A percentile compares a stretch with the other conserved stretches of the same genome.
Conservation (phyloP, 192 early-diverging fungal species). For the Podila horticola region DNA sequence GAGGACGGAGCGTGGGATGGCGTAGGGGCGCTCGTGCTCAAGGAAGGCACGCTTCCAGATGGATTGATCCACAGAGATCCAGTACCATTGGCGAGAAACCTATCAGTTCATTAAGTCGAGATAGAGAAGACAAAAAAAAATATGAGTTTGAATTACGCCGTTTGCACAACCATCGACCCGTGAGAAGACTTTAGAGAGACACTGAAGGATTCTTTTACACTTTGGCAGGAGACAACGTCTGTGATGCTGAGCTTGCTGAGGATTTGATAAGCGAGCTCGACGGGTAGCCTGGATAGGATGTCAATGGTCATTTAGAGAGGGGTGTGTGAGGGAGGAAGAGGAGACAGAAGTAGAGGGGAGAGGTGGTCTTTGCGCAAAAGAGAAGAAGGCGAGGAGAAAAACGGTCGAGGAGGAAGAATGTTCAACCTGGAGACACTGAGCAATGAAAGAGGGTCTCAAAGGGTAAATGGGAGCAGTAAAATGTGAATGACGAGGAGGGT, state of each 20-base stretch:
- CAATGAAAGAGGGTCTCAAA: background rate
- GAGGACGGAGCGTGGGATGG: constrained; percentile 8
- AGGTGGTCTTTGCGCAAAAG: background rate
- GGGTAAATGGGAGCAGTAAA: background rate
- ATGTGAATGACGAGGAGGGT: background rate
- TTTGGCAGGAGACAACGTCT: constrained; percentile 30
- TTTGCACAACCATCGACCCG: background rate
- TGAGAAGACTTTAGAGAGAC: background rate
- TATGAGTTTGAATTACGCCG: background rate
- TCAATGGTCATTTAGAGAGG: constrained; percentile 15
- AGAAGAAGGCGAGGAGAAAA: background rate
- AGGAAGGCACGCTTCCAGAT: constrained; percentile 25
- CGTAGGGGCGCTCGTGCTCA: constrained; percentile 21
- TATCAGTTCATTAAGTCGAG: background rate
- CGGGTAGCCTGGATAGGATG: constrained; percentile 28
- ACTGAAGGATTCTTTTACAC: constrained; percentile 10
- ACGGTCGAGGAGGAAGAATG: background rate
- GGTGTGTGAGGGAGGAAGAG: background rate
- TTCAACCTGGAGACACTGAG: background rate
- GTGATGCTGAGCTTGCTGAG: constrained; percentile 39
- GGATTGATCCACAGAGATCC: constrained; percentile 40
- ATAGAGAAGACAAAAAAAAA: background rate
- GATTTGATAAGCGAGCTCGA: constrained; percentile 41
- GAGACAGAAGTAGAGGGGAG: background rate
- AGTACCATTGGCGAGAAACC: constrained; percentile 51